Base-by-base conservation (phyloP, 352 stramenopile genomes). In the Globisporangium paroecandrum region DNA sequence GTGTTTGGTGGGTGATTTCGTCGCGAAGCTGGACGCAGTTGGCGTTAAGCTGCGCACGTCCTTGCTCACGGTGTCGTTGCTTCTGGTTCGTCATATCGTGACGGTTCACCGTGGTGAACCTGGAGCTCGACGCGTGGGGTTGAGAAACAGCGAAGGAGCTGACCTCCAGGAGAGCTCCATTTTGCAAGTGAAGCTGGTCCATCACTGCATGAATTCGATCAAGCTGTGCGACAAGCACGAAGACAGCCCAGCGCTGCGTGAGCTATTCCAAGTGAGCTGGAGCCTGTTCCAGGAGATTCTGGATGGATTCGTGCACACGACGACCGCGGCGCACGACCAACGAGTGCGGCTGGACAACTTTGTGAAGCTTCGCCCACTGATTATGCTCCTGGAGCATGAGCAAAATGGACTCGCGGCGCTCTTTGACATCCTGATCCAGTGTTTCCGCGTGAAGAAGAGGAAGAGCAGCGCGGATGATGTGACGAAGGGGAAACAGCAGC, bases 211-310 rank as follows among this genome's bases (percentile, higher is more conserved):
- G 70, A 71, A 75, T 32, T 74, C 65, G 5, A 85, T 90, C 58
- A 73, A 71, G 54, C 55, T 77, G 8, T 89, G 78, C 24, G 74
- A 89, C 29, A 43, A 65, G 10, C 72, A 63, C 29, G n/a, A 62
- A 60, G 22, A 71, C n/a, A 36, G 49, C 53, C 41, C 24, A 12
- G 27, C 25, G 38, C 69, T 61, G 10, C 58, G 68, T 65, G 32
- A 70, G 47, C 66, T 92, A 15, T 89, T 89, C 59, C 77, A 87
- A 59, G 70, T 90, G n/a, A 89, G 82, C 62, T 90, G 80, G 80
- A 80, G 78, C 54, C 58, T 92, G 38, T 76, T 90, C 4, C 77
- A 88, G 32, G 77, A 87, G 38, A 54, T 89, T 22, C 64, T 92
- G 0, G 79, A 89, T 38, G 80, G 76, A 18, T 88, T 87, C 61